A percentile compares a stretch with the other conserved stretches of the same genome.
Conservation (phyloP, 345 rosid genomes). For the Salix dunnii region DNA sequence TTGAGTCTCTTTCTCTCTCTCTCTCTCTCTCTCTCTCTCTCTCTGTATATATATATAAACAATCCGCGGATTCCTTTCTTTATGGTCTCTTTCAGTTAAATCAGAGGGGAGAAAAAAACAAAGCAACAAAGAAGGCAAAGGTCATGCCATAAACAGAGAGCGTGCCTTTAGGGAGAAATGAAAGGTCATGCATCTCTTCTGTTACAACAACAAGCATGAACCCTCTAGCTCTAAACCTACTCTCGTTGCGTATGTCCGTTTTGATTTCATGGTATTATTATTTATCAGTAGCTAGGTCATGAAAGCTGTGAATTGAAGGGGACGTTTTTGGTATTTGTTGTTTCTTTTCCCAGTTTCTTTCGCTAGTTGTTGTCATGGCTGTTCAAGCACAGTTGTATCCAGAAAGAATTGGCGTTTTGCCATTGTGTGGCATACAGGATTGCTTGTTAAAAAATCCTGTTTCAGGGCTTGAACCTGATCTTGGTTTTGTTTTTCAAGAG, state of each 20-base stretch:
- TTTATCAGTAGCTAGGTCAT: not conserved
- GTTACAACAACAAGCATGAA: constrained; percentile 26
- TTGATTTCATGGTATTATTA: not conserved
- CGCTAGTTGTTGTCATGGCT: constrained; percentile 23
- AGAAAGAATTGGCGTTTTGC: constrained; percentile 23
- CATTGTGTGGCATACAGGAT: constrained; percentile 34
- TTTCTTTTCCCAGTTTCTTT: constrained; percentile 4
- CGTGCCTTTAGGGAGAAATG: constrained; percentile 10
- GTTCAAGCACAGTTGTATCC: constrained; percentile 36
- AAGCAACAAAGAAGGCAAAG: constrained; percentile 17
- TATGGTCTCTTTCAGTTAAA: constrained; percentile 26
- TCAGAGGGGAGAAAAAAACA: not conserved
- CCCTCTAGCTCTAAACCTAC: constrained; percentile 24
- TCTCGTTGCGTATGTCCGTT: constrained; percentile 2
- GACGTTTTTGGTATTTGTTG: constrained; percentile 7
- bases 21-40: constrained; percentile 2
- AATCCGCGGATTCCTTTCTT: constrained; percentile 4
- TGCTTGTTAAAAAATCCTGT: constrained; percentile 20
- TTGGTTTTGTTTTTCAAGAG: constrained; percentile 18
- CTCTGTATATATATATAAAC: not conserved
- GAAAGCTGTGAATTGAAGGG: constrained; percentile 20
- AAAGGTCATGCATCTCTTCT: constrained; percentile 36
- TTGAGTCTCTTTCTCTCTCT: not conserved
- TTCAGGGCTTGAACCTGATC: constrained; percentile 18
- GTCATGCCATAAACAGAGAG: constrained; percentile 17